These are phyloP conservation scores for Magnaporthales sp. DNA, from an alignment of 2,329 filamentous ascomycete genomes.

Conservation along the genomic window DNA sequence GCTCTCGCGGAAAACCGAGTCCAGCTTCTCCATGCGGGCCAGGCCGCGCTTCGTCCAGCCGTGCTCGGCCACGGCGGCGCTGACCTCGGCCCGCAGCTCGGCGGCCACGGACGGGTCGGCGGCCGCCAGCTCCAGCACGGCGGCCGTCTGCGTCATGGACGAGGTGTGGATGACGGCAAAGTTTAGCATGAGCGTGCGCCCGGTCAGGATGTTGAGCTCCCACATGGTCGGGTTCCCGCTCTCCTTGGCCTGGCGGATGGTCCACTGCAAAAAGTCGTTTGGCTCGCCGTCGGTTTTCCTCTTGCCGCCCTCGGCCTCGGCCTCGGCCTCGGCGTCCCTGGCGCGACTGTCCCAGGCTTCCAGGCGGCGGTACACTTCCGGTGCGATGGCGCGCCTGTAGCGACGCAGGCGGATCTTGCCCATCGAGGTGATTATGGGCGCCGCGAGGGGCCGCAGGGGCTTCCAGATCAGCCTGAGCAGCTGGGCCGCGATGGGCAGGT, in stretches of 20 bases:
- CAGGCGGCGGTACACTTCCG: conserved; percentile 18
- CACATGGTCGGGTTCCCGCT: conserved; percentile 17
- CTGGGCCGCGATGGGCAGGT: conserved; percentile 13
- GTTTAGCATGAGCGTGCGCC: conserved; percentile 22
- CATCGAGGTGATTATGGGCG: conserved; percentile 17
- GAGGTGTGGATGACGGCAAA: conserved; percentile 30
- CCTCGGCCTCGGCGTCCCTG: background rate
- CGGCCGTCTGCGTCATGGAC: conserved; percentile 24
- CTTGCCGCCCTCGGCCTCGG: background rate
- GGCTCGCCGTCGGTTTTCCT: background rate
- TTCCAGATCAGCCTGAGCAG: conserved; percentile 14
- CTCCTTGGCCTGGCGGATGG: conserved; percentile 11
- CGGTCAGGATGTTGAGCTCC: conserved; percentile 16
- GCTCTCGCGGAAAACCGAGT: conserved; percentile 23
- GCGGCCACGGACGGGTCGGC: conserved; percentile 33
- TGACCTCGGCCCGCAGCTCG: conserved; percentile 1
- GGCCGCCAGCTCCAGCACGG: conserved; percentile 33
- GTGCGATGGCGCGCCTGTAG: conserved; percentile 15
- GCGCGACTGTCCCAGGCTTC: background rate
- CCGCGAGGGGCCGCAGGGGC: conserved; percentile 15
- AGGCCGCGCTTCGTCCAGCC: conserved; percentile 24
- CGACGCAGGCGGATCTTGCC: conserved; percentile 14
- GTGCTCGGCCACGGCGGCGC: conserved; percentile 17
- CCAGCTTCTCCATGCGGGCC: conserved; percentile 22
- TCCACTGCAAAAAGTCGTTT: conserved; percentile 17